These are phyloP conservation scores for Moesziomyces sp. DNA, from an alignment of 1,284 basidiomycete genomes.

Conservation along the genomic window DNA sequence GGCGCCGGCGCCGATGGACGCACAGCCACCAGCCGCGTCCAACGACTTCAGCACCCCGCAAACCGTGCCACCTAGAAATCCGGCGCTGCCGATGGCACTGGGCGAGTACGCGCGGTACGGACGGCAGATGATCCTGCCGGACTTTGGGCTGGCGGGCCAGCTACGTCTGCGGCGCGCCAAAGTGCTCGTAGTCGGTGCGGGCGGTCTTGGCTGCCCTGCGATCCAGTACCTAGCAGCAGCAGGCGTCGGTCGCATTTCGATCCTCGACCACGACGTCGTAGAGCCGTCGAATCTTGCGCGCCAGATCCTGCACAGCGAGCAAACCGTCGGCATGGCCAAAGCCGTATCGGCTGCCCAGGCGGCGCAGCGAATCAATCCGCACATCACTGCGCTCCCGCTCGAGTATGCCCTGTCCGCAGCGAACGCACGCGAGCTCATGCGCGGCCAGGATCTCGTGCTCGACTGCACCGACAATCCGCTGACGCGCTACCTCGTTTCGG, in stretches of 20 bases:
- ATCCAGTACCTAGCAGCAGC: constrained; percentile 91
- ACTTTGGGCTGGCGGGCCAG: constrained; percentile 83
- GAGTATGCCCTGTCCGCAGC: constrained; percentile 25
- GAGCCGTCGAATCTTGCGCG: constrained; percentile 93
- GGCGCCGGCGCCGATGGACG: no score
- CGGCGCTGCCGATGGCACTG: constrained; percentile 65
- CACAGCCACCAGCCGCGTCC: no score
- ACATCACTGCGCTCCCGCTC: constrained; percentile 47
- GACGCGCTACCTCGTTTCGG: constrained; percentile 93
- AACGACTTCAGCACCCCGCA: no score
- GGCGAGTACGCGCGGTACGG: constrained; percentile 90
- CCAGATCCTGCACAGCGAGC: constrained; percentile 87
- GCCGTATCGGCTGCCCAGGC: constrained; percentile 79
- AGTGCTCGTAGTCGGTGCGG: constrained; percentile 90
- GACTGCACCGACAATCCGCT: constrained; percentile 96
- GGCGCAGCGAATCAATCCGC: constrained; percentile 54
- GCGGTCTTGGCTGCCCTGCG: constrained; percentile 94
- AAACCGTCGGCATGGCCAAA: constrained; percentile 83
- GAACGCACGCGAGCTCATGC: constrained; percentile 53
- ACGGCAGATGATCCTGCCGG: constrained; percentile 93
- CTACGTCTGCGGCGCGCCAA: constrained; percentile 79
- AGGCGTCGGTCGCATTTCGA: constrained; percentile 85
- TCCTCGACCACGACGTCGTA: constrained; percentile 91
- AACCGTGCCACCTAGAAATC: no score
- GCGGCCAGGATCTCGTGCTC: constrained; percentile 76